Conservation (phyloP, 176 grass and related monocot genomes). For the Avena atlantica region DNA sequence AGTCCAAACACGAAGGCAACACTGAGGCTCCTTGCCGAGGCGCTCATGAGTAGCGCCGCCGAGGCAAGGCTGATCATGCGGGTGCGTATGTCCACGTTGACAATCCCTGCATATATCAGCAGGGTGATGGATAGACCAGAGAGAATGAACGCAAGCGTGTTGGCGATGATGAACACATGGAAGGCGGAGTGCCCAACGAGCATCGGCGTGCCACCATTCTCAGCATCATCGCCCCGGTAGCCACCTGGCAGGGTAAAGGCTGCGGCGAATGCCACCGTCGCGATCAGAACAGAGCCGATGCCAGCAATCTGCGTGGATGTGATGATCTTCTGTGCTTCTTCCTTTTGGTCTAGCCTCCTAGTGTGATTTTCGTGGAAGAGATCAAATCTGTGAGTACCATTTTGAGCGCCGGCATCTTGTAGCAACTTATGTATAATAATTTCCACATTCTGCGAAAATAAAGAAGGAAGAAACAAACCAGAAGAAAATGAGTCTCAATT, state of each 20-base stretch:
- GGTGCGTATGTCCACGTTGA: background rate
- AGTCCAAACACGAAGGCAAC: constrained; percentile 31
- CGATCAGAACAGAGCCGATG: constrained; percentile 37
- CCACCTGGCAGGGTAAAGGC: constrained; percentile 33
- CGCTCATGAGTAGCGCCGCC: background rate
- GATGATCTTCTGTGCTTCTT: constrained; percentile 18
- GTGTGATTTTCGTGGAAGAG: background rate
- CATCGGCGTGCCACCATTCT: background rate
- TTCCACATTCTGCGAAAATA: background rate
- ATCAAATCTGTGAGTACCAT: background rate
- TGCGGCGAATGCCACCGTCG: constrained; percentile 36
- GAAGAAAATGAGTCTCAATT: background rate
- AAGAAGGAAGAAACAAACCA: background rate
- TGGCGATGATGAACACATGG: constrained; percentile 37
- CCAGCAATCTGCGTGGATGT: constrained; percentile 39
- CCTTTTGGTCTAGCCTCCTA: background rate
- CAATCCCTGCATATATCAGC: constrained; percentile 33
- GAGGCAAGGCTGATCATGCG: background rate
- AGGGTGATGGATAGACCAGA: constrained; percentile 22
- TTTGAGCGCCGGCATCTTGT: background rate
- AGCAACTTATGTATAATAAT: background rate
- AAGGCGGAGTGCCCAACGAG: background rate
- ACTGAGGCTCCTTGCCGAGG: constrained; percentile 29
- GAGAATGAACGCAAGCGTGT: constrained; percentile 38
- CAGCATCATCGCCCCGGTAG: background rate